Evolutionary conservation across 495 filamentous ascomycete species (phyloP).

Genomic region (Aspergillus conjunctus): DNA sequence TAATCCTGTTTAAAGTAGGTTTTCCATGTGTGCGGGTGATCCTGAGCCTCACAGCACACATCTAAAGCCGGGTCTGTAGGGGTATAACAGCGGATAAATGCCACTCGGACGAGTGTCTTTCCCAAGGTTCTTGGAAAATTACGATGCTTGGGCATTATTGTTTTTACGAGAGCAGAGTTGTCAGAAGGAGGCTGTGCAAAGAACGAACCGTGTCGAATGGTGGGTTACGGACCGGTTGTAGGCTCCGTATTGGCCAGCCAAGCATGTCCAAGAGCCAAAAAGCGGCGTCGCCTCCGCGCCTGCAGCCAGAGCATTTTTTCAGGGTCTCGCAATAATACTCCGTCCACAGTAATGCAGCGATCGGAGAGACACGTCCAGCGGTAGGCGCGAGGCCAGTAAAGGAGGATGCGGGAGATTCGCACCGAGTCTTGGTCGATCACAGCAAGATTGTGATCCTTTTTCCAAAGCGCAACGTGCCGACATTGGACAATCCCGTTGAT

Average conservation of each 20-base stretch:
- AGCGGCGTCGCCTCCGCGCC: conserved; percentile 5
- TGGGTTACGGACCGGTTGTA: not conserved
- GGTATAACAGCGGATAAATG: no score
- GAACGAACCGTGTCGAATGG: not conserved
- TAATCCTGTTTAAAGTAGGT: not conserved
- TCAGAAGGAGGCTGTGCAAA: not conserved
- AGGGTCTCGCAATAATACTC: conserved; percentile 9
- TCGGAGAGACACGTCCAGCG: not conserved
- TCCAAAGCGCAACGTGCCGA: not conserved
- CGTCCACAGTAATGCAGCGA: no score
- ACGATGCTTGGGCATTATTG: not conserved
- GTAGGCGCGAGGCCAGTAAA: not conserved
- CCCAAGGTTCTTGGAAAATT: not conserved
- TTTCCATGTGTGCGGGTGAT: not conserved
- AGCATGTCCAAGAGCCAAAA: conserved; percentile 7
- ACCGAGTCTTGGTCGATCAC: not conserved
- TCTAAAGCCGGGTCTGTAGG: no score
- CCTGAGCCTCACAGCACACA: not conserved
- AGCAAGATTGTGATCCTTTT: not conserved
- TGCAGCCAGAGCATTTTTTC: conserved; percentile 2
- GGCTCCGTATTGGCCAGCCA: conserved; percentile 14
- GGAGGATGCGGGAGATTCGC: not conserved
- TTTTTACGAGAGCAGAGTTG: not conserved
- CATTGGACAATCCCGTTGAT: no score
- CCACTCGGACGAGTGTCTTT: no score